Base-by-base conservation (phyloP, 495 filamentous ascomycete genomes). In the Neurospora sp. region DNA sequence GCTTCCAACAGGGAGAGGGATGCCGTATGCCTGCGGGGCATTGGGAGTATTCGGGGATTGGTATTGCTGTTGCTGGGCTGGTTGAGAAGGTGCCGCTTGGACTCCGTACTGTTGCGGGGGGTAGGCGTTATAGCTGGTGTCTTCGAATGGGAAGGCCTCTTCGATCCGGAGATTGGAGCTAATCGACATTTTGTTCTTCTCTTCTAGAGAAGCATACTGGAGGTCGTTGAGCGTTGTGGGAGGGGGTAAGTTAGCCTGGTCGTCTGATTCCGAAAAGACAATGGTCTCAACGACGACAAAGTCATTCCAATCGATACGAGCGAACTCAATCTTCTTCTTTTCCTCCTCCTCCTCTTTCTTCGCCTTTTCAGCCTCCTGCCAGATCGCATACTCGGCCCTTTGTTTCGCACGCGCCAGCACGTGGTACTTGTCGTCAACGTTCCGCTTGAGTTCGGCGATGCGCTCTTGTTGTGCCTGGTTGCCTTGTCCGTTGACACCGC, bases 291-390 rank as follows among this genome's bases (percentile, higher is more conserved):
- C 94, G 38, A 99, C 90, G 35, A 94, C 91, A 75, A 98, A 98
- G 81, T 98, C 96, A 77, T 97, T 94, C 96, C 96, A 99, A 80
- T 99, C 96, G 76, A 99, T 96, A 77, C 95, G 91, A 10, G 92
- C 91, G 78, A 95, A 98, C 74, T 92, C 89, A 27, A 96, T 82
- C 72, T 89, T 89, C 81, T 97, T 94, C 77, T 92, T 89, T 79
- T 97, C 93, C 62, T 91, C 91, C 75, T 94, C 89, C 77, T 97
- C 93, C 77, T 97, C 94, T 75, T 96, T 92, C 85, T 93, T 92
- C 72, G 90, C 88, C 81, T 95, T 97, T 82, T 98, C 92, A 72
- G 91, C 86, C 75, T 94, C 91, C 79, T 94, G 91, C 78, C 89
- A 92, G 79, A 92, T 93, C 71, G 91, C 87, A 89, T 93, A 98